These are phyloP conservation scores for Xylariomycetidae sp. DNA, from an alignment of 2,329 filamentous ascomycete species.

Conservation along the genomic window DNA sequence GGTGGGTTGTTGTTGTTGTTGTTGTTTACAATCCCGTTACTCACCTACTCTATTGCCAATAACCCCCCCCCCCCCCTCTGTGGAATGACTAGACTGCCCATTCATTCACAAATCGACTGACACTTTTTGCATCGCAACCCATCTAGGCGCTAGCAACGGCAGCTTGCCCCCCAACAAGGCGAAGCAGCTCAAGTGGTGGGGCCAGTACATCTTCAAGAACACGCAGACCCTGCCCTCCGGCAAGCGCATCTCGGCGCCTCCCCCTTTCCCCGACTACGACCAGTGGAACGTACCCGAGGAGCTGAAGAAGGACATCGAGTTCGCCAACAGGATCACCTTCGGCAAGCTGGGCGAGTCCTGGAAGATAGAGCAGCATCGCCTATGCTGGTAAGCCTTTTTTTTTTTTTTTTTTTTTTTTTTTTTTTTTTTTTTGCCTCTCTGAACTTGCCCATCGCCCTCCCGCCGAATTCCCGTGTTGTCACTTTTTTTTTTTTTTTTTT, in stretches of 20 bases:
- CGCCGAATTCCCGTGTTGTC: no score
- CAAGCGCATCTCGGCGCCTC: conserved; percentile 52
- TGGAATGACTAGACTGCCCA: neutral
- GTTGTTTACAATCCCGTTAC: neutral
- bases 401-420: neutral
- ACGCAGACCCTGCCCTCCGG: conserved; percentile 48
- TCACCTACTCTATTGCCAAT: no score
- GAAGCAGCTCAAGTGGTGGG: conserved; percentile 56
- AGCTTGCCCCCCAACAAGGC: conserved; percentile 50
- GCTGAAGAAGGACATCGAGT: conserved; percentile 55
- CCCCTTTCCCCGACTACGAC: conserved; percentile 49
- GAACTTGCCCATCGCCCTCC: no score
- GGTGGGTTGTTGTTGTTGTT: conserved; percentile 9
- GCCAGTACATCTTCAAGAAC: conserved; percentile 55
- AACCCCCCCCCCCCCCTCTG: neutral
- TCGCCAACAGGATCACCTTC: conserved; percentile 54
- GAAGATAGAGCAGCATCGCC: conserved; percentile 58
- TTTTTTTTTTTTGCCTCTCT: no score
- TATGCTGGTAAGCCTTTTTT: conserved; percentile 55
- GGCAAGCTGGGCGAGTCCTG: conserved; percentile 50
- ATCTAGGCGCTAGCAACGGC: conserved; percentile 50
- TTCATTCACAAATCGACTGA: no score
- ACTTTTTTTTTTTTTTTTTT: neutral
- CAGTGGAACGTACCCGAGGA: conserved; percentile 56
- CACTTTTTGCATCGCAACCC: neutral